A percentile compares a stretch with the other conserved stretches of the same genome.
These are phyloP conservation scores for Aspergillus ostianus DNA, from an alignment of 495 filamentous ascomycete species.

Conservation along the genomic window DNA sequence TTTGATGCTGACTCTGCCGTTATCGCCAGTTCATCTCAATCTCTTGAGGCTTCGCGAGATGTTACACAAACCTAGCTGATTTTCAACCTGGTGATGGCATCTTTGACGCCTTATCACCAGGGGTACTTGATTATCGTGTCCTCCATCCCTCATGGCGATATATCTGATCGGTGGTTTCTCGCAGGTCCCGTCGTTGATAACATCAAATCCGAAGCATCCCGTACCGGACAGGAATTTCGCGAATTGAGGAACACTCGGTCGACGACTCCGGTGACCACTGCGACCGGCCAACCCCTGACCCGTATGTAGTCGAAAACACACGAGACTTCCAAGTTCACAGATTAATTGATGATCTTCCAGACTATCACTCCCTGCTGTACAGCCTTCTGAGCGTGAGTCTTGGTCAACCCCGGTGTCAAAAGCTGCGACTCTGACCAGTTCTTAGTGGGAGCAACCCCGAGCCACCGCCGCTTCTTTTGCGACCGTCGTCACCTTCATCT, in stretches of 20 bases:
- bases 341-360: constrained; percentile 30
- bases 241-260: constrained; percentile 70
- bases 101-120: constrained; percentile 31
- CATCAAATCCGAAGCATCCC: constrained; percentile 68
- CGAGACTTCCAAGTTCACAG: constrained; percentile 5
- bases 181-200: constrained; percentile 75
- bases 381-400: constrained; percentile 71
- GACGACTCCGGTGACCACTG: constrained; percentile 64
- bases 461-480: constrained; percentile 85
- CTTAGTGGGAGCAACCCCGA: constrained; percentile 66
- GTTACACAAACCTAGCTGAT: constrained; percentile 23
- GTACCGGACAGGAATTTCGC: constrained; percentile 70
- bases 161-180: constrained; percentile 28
- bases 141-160: constrained; percentile 17
- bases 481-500: constrained; percentile 73
- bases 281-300: constrained; percentile 84
- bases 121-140: constrained; percentile 22
- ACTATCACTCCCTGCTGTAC: constrained; percentile 95
- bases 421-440: not conserved
- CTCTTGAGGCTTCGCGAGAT: not conserved
- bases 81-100: constrained; percentile 16
- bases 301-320: constrained; percentile 45
- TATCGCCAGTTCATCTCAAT: constrained; percentile 1
- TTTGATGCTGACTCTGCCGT: not conserved
- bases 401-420: not conserved